These are phyloP conservation scores for Verticillium albo-atrum DNA, from an alignment of 2,329 filamentous ascomycete genomes.

Conservation along the genomic window DNA sequence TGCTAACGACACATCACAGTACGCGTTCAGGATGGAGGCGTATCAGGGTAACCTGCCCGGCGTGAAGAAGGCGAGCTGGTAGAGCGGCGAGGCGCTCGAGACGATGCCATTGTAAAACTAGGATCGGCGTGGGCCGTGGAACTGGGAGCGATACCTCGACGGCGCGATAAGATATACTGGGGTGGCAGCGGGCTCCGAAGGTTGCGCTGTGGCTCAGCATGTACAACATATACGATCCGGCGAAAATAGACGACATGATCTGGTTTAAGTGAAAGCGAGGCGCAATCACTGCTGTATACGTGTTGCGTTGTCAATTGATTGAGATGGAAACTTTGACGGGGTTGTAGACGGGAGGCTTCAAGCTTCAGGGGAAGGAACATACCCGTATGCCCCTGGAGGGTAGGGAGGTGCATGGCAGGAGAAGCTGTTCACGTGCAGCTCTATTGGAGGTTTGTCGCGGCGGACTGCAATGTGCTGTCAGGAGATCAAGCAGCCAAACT, in stretches of 20 bases:
- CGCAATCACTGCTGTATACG: no score
- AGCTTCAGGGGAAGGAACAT: no score
- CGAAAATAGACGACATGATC: background rate
- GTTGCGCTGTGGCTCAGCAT: background rate
- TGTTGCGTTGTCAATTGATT: no score
- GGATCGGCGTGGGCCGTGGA: background rate
- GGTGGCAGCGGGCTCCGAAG: background rate
- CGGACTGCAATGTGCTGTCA: background rate
- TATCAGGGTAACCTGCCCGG: constrained; percentile 81
- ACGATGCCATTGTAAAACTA: background rate
- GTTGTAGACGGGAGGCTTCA: no score
- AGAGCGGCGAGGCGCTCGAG: constrained; percentile 24
- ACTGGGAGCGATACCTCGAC: background rate
- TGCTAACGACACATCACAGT: constrained; percentile 51
- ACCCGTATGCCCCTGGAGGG: no score
- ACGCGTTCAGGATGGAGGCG: constrained; percentile 87
- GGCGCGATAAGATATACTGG: background rate
- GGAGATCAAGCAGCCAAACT: background rate
- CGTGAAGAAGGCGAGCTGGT: constrained; percentile 97
- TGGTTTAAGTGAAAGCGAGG: background rate
- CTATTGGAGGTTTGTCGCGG: no score
- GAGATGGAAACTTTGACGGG: no score
- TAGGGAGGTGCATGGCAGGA: no score
- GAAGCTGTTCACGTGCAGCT: no score
- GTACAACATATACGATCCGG: background rate